Evolutionary conservation across 2,329 filamentous ascomycete genomes (phyloP), one percentile per base, ranked within the genome.

Genomic region (Achaetomium macrosporum): DNA sequence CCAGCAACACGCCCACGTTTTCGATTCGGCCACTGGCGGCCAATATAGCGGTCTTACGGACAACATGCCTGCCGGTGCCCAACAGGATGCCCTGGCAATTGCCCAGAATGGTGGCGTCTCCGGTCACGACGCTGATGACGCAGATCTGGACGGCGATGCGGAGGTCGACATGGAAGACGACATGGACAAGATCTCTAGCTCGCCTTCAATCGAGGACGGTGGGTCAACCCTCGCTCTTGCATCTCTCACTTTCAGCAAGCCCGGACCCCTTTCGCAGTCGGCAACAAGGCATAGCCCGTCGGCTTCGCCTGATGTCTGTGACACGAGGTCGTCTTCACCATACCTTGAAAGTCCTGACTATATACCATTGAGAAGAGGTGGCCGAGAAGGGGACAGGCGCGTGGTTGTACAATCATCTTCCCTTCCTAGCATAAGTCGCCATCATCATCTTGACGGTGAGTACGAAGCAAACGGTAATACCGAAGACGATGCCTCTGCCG

Each of bases 171-270:
- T 90, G 68, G 90, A 95, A 66, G 78, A 96, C 71, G 92, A 97
- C 70, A 90, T 95, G 87, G 93, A 97, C 75, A 93, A 93, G 72
- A 96, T 99, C 61, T 97, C 92, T 65, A 97, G 91, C 71, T 97
- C 92, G 64, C 93, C 93, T 67, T 97, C 92, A 64, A 99, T 99
- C 71, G 90, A 95, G 77, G 92, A 97, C 86, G 92, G 92, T 99
- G 84, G 80, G 90, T 93, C 76, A 74, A 72, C 70, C 72, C 67
- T 63, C 61, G 55, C 61, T 57, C 65, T 70, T 61, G 66, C 68
- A 47, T 65, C 57, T 59, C 64, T 64, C 56, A 74, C 72, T 74
- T 74, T 73, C 52, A 68, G 66, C 60, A 71, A 72, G 64, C 65
- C 72, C 58, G 73, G 72, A 57, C 75, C 72, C 59, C 67, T 74